Base-by-base conservation (phyloP, 2,329 filamentous ascomycete species). In the Gyromitra esculenta region DNA sequence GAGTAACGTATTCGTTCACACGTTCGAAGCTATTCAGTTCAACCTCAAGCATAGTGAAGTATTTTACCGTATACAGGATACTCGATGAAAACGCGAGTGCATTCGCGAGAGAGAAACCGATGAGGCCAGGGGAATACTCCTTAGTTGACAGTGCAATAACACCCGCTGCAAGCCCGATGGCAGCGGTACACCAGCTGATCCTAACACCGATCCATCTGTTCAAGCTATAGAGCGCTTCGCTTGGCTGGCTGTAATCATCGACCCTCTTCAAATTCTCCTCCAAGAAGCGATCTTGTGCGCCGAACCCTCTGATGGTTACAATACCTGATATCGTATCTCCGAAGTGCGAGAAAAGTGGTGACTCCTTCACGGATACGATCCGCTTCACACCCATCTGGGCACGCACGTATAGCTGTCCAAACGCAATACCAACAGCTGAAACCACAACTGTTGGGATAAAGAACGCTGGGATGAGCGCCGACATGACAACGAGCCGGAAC, bases 291-390 rank as follows among this genome's bases (percentile, higher is more conserved):
- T 87, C 85, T 80, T 97, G 91, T 0, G 91, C 93, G 63, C 88
- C 89, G 82, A 96, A 95, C 0, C 94, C 93, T 56, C 93, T 89
- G 25, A 97, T 93, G 0, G 94, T 97, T 0, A 92, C 93, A 7
- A 97, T 85, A 0, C 94, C 94, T 76, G 96, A 92, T 1, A 96
- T 87, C 54, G 97, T 87, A 31, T 94, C 92, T 31, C 94, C 94
- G 79, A 97, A 97, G 82, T 97, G 97, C 48, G 94, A 94, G 85
- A 97, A 93, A 21, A 97, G 86, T 0, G 94, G 94, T 8, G 77
- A 78, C 69, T 79, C 77, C 15, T 73, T 78, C 39, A 79, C 69
- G 6, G 78, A 78, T n/a, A 77, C 66, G 41, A 79, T 77, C 52
- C 78, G 65, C 39, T 79, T 79, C 21, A 78, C 77, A 21, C 77